Percentiles rank a stretch among this genome's conserved stretches.
phyloP scores from a whole-genome alignment of 2,329 filamentous ascomycete genomes.

The Bipolaris sorokiniana region DNA sequence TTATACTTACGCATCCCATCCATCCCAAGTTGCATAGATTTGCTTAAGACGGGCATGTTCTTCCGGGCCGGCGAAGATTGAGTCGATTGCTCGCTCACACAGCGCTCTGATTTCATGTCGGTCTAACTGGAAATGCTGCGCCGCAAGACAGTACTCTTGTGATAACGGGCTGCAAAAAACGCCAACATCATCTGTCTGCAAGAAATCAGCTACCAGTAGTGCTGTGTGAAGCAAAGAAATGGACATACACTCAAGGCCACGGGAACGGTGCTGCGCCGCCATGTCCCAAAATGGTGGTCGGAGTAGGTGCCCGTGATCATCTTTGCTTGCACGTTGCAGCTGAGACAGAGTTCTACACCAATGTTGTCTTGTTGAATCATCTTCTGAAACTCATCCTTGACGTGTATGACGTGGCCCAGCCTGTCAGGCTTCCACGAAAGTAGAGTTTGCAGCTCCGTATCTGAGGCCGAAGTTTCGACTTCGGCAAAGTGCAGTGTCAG shows the following conservation, averaged over 20 bases:
- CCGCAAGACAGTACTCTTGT: slow-evolving; percentile 76
- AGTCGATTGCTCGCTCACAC: slow-evolving; percentile 65
- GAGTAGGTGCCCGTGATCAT: slow-evolving; percentile 70
- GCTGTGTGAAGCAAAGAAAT: neutral
- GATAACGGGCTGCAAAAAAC: slow-evolving; percentile 79
- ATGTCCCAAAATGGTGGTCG: slow-evolving; percentile 79
- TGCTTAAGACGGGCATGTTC: slow-evolving; percentile 63
- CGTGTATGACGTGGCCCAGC: slow-evolving; percentile 80
- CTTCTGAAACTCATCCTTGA: slow-evolving; percentile 64
- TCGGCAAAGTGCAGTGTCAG: slow-evolving; percentile 83
- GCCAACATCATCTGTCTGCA: slow-evolving; percentile 80
- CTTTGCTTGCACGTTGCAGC: slow-evolving; percentile 78
- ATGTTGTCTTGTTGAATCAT: slow-evolving; percentile 62
- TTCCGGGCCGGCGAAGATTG: slow-evolving; percentile 69
- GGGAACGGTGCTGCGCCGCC: slow-evolving; percentile 62
- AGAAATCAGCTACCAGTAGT: slow-evolving; percentile 16
- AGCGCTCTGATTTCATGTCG: slow-evolving; percentile 59
- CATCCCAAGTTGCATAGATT: slow-evolving; percentile 33
- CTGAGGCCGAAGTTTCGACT: slow-evolving; percentile 61
- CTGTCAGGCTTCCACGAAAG: slow-evolving; percentile 71
- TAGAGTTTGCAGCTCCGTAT: slow-evolving; percentile 67
- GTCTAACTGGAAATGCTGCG: slow-evolving; percentile 69
- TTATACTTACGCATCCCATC: slow-evolving; percentile 16
- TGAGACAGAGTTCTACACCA: slow-evolving; percentile 77
- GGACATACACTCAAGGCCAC: slow-evolving; percentile 71